Conservation (phyloP, 164 flowering plant genomes). For the Vitis cinerea region DNA sequence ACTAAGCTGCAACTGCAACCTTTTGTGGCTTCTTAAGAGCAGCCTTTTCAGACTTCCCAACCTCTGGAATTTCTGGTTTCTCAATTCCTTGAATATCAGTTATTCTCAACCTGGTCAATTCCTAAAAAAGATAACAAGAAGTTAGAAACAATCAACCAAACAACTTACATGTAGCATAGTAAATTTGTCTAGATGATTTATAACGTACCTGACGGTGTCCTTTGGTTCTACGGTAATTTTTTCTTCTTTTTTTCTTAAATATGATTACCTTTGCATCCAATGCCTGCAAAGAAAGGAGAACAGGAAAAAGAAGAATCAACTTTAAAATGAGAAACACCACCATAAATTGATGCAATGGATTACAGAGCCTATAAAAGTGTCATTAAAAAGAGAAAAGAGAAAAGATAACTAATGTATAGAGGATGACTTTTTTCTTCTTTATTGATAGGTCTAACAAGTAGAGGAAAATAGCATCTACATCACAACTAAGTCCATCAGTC, state of each 20-base stretch:
- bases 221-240: slow-evolving; percentile 91
- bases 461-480: too few species aligned
- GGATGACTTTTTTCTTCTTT: too few species aligned
- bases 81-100: slow-evolving; percentile 81
- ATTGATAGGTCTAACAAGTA: too few species aligned
- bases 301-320: neutral
- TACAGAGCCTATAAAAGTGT: neutral
- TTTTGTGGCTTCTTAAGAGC: slow-evolving; percentile 34
- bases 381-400: too few species aligned
- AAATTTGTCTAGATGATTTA: neutral
- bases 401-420: too few species aligned
- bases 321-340: neutral
- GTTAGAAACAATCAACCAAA: slow-evolving; percentile 10
- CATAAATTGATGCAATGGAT: neutral
- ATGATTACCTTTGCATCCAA: slow-evolving; percentile 94
- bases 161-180: neutral
- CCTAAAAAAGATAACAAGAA: slow-evolving; percentile 37
- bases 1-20: slow-evolving; percentile 53
- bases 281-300: slow-evolving; percentile 51
- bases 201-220: slow-evolving; percentile 91
- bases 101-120: slow-evolving; percentile 82
- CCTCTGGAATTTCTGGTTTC: slow-evolving; percentile 41
- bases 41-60: slow-evolving; percentile 26
- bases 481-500: too few species aligned
- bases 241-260: slow-evolving; percentile 96